Base-by-base conservation (phyloP, 805 yeast genomes). In the Candida coquimbonensis region DNA sequence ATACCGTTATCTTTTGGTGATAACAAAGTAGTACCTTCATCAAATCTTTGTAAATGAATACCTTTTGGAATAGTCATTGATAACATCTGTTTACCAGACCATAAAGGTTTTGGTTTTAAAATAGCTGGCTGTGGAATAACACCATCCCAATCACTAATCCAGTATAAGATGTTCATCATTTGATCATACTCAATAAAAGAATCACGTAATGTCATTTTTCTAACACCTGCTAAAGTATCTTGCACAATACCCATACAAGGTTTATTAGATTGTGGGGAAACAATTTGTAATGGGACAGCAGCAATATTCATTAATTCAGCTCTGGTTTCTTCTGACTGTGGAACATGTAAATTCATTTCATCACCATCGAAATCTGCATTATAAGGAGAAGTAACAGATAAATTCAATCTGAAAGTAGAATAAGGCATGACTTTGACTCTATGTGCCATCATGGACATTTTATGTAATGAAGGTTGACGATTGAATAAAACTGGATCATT, bases 331-430 rank as follows among this genome's bases (percentile, higher is more conserved):
- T 90, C 96, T 9, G 96, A 86, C 66, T 93, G 99, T 4, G 99
- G 48, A 38, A 45, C 48, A 62, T 93, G 99, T 71, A 93, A 83
- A 69, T 93, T 93, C 99, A 93, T 93, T 71, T 93, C 99, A 69
- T 93, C 99, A 76, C 99, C 99, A 73, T 93, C 99, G 74, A 93
- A 93, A 83, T 93, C 99, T 39, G 99, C 99, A 70, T 93, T 93
- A 68, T 93, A 93, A n/a, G 99, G 99, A 17, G 98, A 88, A 0
- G 99, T 93, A 39, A 93, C 99, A 25, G 98, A 93, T 64, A 93
- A 73, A 63, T 93, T 93, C 71, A 93, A 75, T 71, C 99, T 80
- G 75, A 93, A 93, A 0, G 99, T 93, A 7, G 98, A 90, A 64
- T 89, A 93, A 12, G 99, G 99, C 96, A 93, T 89, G 40, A 93